A percentile compares a stretch with the other conserved stretches of the same genome.
Conservation (phyloP, 1,284 basidiomycete species). For the Apiotrichum porosum region DNA sequence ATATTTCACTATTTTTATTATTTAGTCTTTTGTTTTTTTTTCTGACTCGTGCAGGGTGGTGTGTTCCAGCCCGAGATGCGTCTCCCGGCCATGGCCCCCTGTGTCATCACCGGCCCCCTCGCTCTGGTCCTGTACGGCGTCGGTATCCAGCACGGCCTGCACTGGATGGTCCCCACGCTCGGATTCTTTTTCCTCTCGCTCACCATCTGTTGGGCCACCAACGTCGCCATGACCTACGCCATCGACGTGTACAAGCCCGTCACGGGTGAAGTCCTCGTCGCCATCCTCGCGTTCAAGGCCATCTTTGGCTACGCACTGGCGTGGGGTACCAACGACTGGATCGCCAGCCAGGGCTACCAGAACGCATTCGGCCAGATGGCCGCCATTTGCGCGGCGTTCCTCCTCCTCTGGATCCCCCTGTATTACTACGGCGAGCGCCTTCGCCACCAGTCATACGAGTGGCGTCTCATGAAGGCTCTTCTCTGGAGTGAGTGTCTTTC, state of each 20-base stretch:
- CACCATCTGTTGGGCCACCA: slow-evolving; percentile 19
- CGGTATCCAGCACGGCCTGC: slow-evolving; percentile 19
- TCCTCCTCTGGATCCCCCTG: too few relatives aligned
- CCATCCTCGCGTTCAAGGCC: slow-evolving; percentile 18
- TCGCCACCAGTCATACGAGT: too few relatives aligned
- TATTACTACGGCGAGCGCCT: too few relatives aligned
- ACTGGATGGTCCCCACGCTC: slow-evolving; percentile 25
- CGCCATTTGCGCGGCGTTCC: too few relatives aligned
- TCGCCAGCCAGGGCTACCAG: slow-evolving; percentile 16
- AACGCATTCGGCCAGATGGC: slow-evolving; percentile 10
- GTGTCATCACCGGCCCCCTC: slow-evolving; percentile 20
- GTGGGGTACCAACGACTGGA: slow-evolving; percentile 26
- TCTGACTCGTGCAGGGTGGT: too few relatives aligned
- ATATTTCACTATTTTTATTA: too few relatives aligned
- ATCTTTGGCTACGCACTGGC: slow-evolving; percentile 13
- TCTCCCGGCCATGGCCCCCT: slow-evolving; percentile 20
- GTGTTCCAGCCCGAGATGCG: slow-evolving; percentile 34
- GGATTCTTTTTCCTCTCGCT: slow-evolving; percentile 22
- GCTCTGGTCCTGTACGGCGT: slow-evolving; percentile 31
- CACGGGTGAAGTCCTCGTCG: slow-evolving; percentile 22
- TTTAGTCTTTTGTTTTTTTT: too few relatives aligned
- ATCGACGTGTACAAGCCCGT: slow-evolving; percentile 31
- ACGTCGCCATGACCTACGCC: slow-evolving; percentile 26
- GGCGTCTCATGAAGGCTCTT: too few relatives aligned
- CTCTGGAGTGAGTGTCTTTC: too few relatives aligned